phyloP scores from a whole-genome alignment of 305 asterid genomes.

The Rubia balearica region DNA sequence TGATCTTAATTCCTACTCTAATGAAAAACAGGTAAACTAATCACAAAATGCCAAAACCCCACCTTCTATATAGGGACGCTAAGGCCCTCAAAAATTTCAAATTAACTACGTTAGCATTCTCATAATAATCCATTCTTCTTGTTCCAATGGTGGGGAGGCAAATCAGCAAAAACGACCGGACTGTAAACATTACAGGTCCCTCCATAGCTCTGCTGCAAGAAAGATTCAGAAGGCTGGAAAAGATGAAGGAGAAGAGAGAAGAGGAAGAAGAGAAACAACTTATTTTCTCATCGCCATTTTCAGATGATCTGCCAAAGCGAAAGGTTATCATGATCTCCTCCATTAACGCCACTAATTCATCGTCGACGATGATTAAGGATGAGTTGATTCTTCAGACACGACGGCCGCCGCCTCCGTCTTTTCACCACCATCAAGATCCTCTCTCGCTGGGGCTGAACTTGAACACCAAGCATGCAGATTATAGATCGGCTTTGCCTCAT shows the following conservation, averaged over 20 bases:
- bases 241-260: conserved; percentile 16
- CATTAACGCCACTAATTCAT: background rate
- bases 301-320: conserved; percentile 6
- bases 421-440: conserved; percentile 11
- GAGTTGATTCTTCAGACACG: conserved; percentile 2
- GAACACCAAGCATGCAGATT: conserved; percentile 7
- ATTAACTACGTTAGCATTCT: background rate
- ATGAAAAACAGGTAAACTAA: background rate
- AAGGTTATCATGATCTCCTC: background rate
- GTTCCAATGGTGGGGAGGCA: conserved; percentile 21
- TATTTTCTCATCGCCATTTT: background rate
- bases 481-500: background rate
- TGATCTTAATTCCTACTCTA: conserved; percentile 1
- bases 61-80: conserved; percentile 1
- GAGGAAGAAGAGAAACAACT: conserved; percentile 4
- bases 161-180: background rate
- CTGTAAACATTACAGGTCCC: conserved; percentile 13
- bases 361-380: background rate
- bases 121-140: background rate
- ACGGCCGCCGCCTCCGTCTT: background rate
- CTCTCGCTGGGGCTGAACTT: conserved; percentile 14
- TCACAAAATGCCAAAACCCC: background rate
- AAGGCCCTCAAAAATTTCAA: background rate
- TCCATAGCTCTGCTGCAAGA: conserved; percentile 24
- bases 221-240: conserved; percentile 25